Percentiles rank a stretch among this genome's conserved stretches.
These are phyloP conservation scores for Nicotiana sylvestris DNA, from an alignment of 257 asterid genomes.

Conservation along the genomic window DNA sequence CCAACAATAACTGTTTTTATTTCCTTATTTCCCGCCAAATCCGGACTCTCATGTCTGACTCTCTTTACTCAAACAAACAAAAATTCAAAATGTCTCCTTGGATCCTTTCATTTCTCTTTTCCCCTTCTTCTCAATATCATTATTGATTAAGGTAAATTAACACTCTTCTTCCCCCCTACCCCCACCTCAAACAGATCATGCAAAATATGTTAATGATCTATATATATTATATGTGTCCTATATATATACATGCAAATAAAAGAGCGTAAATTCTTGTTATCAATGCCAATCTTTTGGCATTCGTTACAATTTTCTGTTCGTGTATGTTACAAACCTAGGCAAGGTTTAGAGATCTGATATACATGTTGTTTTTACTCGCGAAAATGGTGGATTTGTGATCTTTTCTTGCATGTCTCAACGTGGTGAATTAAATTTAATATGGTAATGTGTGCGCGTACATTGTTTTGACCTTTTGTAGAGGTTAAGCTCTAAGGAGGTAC, in stretches of 20 bases:
- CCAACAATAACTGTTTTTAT: neutral
- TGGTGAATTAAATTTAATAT: neutral
- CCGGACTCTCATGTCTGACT: neutral
- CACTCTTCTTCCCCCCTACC: neutral
- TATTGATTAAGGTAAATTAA: neutral
- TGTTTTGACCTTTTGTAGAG: neutral
- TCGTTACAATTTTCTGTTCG: neutral
- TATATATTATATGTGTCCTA: neutral
- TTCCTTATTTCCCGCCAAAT: conserved; percentile 1
- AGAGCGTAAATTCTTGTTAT: too few species aligned
- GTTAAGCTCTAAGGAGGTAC: neutral
- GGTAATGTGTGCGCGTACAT: neutral
- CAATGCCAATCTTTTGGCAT: neutral
- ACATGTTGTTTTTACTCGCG: too few species aligned
- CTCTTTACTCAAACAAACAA: neutral
- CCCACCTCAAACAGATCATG: neutral
- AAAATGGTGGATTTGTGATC: neutral
- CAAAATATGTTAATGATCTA: neutral
- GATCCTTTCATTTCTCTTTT: neutral
- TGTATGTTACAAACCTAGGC: neutral
- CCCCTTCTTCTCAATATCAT: neutral
- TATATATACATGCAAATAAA: neutral
- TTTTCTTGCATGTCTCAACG: neutral
- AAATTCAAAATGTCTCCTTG: neutral
- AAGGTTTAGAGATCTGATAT: neutral